A percentile compares a stretch with the other conserved stretches of the same genome.
phyloP scores from a whole-genome alignment of 495 filamentous ascomycete genomes.

The Venustampulla echinocandica region DNA sequence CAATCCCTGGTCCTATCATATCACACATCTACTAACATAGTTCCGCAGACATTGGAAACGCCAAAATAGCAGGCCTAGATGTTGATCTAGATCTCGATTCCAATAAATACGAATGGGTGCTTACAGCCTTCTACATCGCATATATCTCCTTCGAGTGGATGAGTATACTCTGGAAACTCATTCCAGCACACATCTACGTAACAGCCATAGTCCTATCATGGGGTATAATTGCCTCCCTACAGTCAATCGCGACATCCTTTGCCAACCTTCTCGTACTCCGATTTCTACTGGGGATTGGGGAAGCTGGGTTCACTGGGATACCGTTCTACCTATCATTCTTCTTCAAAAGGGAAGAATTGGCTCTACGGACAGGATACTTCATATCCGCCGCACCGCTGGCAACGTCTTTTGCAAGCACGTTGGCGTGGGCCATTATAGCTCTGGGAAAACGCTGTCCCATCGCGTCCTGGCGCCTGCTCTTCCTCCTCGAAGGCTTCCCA shows the following conservation, averaged over 20 bases:
- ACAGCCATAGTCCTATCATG: constrained; percentile 57
- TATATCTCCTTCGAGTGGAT: constrained; percentile 65
- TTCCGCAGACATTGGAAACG: constrained; percentile 65
- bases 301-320: constrained; percentile 69
- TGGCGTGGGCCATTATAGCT: constrained; percentile 75
- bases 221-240: constrained; percentile 63
- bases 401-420: constrained; percentile 71
- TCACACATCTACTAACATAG: constrained; percentile 3
- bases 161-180: constrained; percentile 66
- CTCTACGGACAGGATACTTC: constrained; percentile 73
- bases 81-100: constrained; percentile 57
- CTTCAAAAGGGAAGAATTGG: constrained; percentile 74
- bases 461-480: constrained; percentile 75
- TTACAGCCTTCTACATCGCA: constrained; percentile 68
- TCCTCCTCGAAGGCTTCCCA: constrained; percentile 81
- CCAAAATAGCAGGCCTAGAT: constrained; percentile 62
- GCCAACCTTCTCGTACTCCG: constrained; percentile 59
- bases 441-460: constrained; percentile 46
- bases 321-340: constrained; percentile 81
- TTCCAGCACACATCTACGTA: constrained; percentile 52
- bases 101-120: constrained; percentile 68
- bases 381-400: constrained; percentile 75
- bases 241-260: constrained; percentile 61
- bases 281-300: constrained; percentile 59
- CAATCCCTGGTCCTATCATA: constrained; percentile 19